A percentile compares a stretch with the other conserved stretches of the same genome.
Evolutionary conservation across 352 stramenopile genomes (phyloP).

Genomic region (Halophytophthora polymorphica): DNA sequence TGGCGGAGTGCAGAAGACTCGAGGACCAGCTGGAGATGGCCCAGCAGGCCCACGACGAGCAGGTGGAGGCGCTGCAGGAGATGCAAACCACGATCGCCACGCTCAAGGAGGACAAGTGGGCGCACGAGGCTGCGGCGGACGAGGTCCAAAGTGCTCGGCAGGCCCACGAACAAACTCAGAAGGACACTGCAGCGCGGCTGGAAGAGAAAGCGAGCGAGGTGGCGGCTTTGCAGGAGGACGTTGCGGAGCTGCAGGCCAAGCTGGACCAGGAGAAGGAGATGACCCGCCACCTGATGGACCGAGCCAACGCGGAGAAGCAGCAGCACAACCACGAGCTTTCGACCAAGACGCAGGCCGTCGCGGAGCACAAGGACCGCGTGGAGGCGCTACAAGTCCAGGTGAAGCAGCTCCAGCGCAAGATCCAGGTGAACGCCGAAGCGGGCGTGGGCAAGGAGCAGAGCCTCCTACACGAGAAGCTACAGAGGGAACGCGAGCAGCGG

Average conservation of each 20-base stretch:
- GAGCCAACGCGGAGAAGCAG: slow-evolving; percentile 25
- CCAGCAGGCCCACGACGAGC: slow-evolving; percentile 50
- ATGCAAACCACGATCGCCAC: slow-evolving; percentile 38
- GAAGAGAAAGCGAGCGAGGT: slow-evolving; percentile 32
- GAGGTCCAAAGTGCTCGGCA: slow-evolving; percentile 21
- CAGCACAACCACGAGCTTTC: slow-evolving; percentile 18
- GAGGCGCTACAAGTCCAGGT: slow-evolving; percentile 33
- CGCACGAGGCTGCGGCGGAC: slow-evolving; percentile 9
- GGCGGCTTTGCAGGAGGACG: slow-evolving; percentile 44
- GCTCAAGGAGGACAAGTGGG: slow-evolving; percentile 27
- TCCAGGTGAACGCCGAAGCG: slow-evolving; percentile 36
- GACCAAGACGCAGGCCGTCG: slow-evolving; percentile 13
- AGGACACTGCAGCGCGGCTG: slow-evolving; percentile 21
- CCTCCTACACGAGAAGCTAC: slow-evolving; percentile 46
- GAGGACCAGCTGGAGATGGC: slow-evolving; percentile 30
- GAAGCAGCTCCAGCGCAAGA: slow-evolving; percentile 30
- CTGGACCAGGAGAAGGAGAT: slow-evolving; percentile 53
- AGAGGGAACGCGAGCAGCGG: slow-evolving; percentile 45
- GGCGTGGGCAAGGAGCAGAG: slow-evolving; percentile 40
- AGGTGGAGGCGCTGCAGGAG: slow-evolving; percentile 31
- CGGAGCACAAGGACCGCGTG: slow-evolving; percentile 14
- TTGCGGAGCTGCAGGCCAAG: slow-evolving; percentile 55
- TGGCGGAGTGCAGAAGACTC: slow-evolving; percentile 20
- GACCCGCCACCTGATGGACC: slow-evolving; percentile 46
- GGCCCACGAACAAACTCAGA: slow-evolving; percentile 38